Evolutionary conservation across 768 basidiomycete species (phyloP).

Genomic region (Rhizopogon vinicolor): DNA sequence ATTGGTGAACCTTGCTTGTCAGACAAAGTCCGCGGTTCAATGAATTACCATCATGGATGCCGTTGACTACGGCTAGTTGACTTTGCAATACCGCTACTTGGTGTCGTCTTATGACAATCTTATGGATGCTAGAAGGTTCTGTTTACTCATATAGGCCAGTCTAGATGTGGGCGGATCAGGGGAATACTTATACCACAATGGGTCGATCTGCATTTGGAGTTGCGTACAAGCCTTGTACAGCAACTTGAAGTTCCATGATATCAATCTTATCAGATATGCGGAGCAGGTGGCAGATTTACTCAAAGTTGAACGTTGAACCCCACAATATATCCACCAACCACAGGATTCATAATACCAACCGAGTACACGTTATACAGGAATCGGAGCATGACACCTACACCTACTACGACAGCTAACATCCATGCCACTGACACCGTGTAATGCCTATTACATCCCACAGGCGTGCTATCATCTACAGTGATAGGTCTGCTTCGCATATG

Average conservation of each 20-base stretch:
- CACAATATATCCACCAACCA: background rate
- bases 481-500: background rate
- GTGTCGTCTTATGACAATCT: background rate
- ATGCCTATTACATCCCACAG: background rate
- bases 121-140: background rate
- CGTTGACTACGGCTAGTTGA: background rate
- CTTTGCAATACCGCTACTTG: background rate
- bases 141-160: too few relatives aligned
- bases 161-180: background rate
- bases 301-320: background rate
- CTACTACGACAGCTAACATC: background rate
- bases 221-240: background rate
- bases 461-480: background rate
- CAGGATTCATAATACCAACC: background rate
- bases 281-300: background rate
- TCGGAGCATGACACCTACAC: background rate
- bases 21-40: background rate
- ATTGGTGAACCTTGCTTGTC: background rate
- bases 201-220: background rate
- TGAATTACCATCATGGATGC: background rate
- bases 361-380: background rate
- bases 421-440: background rate
- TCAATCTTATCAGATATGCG: background rate
- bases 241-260: too few relatives aligned
- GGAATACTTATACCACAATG: background rate